Evolutionary conservation across 345 rosid genomes (phyloP), one percentile per base, ranked within the genome.

Genomic region (Lepidium sativum): DNA sequence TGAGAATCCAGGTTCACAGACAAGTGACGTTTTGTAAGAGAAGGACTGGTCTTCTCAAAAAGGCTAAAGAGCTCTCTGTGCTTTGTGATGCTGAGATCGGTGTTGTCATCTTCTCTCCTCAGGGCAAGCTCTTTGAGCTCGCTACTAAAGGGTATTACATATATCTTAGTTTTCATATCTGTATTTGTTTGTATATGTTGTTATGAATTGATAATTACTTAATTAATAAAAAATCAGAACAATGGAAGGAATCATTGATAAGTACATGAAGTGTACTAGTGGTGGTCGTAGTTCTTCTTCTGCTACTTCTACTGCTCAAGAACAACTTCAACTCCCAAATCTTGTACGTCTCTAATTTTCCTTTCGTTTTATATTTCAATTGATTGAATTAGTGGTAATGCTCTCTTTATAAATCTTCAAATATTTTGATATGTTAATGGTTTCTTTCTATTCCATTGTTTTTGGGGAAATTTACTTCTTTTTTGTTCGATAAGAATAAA

Each of bases 21-120:
- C 98, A 92, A 75, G 98, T 92, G 15, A 92, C 95, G 73, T 92
- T 92, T 86, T 92, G 98, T 80, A 92, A 92, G 80, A 88, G 98
- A 13, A 86, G 98, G 44, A 73, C 87, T 1, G 98, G 98, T 8
- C 95, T 92, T n/a, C 90, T 92, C 20, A 89, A 92, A 85, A 92
- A 92, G 82, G 98, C 95, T n/a, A 92, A 81, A 74, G 98, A 92
- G 82, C 96, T 92, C 48, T 86, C 96, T 56, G 88, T 92, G 52
- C 83, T 92, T 2, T 92, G 98, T 31, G 98, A 92, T 63, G 98
- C 96, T 15, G 95, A 92, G 60, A 85, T 92, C 63, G 98, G 92
- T n/a, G 75, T 92, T 27, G 45, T 92, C 73, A 75, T 92, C 70
- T 86, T 86, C 82, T 84, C 91, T 52, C 42, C 88, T 38, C 90